Evolutionary conservation across 2,329 filamentous ascomycete genomes (phyloP).

Genomic region (Aureobasidium sp.): DNA sequence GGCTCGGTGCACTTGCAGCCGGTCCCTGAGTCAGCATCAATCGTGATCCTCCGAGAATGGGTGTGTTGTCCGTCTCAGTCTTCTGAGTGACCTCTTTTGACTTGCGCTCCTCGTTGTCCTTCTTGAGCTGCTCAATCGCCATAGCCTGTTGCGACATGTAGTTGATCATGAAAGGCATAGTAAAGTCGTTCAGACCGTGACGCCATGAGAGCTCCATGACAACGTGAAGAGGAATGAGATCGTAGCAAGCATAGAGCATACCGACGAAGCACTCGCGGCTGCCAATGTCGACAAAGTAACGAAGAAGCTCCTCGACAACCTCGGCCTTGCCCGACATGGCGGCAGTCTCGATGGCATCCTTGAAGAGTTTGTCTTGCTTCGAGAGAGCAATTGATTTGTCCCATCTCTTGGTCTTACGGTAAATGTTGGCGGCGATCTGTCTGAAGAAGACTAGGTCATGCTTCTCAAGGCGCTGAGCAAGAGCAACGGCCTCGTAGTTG

Average conservation of each 20-base stretch:
- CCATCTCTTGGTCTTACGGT: conserved; percentile 99
- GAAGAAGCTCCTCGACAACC: conserved; percentile 88
- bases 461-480: conserved; percentile 88
- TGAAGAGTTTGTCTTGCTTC: conserved; percentile 99
- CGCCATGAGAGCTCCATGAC: conserved; percentile 97
- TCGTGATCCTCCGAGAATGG: conserved; percentile 80
- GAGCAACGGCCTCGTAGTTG: conserved; percentile 93
- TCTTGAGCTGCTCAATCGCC: conserved; percentile 76
- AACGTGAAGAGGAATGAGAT: conserved; percentile 85
- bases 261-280: conserved; percentile 99
- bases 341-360: conserved; percentile 96
- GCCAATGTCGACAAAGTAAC: conserved; percentile 98
- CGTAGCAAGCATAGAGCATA: conserved; percentile 98
- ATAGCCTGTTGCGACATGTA: conserved; percentile 85
- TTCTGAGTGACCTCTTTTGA: conserved; percentile 62
- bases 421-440: conserved; percentile 95
- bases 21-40: conserved; percentile 96
- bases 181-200: conserved; percentile 87
- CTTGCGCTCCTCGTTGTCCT: conserved; percentile 94
- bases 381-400: conserved; percentile 96
- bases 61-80: conserved; percentile 87
- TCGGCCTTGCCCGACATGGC: conserved; percentile 86
- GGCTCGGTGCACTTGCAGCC: conserved; percentile 48
- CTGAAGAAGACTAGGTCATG: conserved; percentile 99
- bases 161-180: conserved; percentile 99